A percentile compares a stretch with the other conserved stretches of the same genome.
These are phyloP conservation scores for Colletotrichum eremochloae DNA, from an alignment of 2,329 filamentous ascomycete species.

Conservation along the genomic window DNA sequence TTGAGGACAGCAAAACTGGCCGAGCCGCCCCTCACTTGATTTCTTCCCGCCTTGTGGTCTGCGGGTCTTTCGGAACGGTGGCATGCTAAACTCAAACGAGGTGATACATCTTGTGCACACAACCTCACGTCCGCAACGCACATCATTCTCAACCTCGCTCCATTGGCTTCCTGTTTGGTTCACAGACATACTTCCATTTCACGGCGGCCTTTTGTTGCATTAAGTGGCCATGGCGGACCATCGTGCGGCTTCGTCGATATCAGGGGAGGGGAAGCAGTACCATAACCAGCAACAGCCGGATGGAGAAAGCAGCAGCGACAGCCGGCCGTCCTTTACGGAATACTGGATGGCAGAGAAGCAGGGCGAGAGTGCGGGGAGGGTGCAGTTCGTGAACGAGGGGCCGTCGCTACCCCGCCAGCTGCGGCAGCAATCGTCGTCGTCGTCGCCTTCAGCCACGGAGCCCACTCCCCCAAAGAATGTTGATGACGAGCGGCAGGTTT, in stretches of 20 bases:
- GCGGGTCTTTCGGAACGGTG: neutral
- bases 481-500: slow-evolving; percentile 23
- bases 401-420: slow-evolving; percentile 42
- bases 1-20: slow-evolving; percentile 10
- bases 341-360: slow-evolving; percentile 63
- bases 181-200: neutral
- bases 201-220: neutral
- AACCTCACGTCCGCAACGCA: neutral
- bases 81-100: neutral
- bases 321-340: slow-evolving; percentile 60
- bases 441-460: slow-evolving; percentile 37
- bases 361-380: slow-evolving; percentile 48
- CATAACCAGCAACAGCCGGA: slow-evolving; percentile 2
- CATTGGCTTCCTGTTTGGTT: neutral
- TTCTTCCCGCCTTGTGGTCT: neutral
- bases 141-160: neutral
- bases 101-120: neutral
- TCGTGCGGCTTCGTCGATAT: slow-evolving; percentile 17
- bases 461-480: neutral
- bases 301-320: slow-evolving; percentile 34
- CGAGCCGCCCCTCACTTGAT: neutral
- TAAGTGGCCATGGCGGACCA: slow-evolving; percentile 31
- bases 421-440: slow-evolving; percentile 34
- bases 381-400: slow-evolving; percentile 54
- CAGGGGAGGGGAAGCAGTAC: slow-evolving; percentile 16